phyloP scores from a whole-genome alignment of 179 eudicot species.

The Dionaea muscipula region DNA sequence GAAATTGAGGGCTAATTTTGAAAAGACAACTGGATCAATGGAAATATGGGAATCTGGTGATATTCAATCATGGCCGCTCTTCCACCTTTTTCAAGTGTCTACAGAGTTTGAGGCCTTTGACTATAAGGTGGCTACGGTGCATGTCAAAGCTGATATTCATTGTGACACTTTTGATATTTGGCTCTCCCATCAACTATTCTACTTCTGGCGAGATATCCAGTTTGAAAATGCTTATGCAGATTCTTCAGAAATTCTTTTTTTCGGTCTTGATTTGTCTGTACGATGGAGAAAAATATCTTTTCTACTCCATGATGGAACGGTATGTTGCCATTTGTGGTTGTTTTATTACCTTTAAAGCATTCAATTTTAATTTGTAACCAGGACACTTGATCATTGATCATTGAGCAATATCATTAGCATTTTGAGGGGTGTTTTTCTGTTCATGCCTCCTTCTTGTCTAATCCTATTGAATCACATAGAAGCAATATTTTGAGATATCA shows the following conservation, averaged over 20 bases:
- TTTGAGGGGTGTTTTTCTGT: too few relatives aligned
- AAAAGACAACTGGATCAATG: conserved; percentile 43
- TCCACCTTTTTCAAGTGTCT: conserved; percentile 47
- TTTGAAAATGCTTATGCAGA: conserved; percentile 32
- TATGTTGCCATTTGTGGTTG: conserved; percentile 19
- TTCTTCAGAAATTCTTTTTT: conserved; percentile 21
- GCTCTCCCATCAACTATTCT: conserved; percentile 62
- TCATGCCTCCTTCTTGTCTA: too few relatives aligned
- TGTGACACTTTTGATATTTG: conserved; percentile 64
- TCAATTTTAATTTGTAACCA: too few relatives aligned
- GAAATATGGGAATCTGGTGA: conserved; percentile 27
- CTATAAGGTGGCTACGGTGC: conserved; percentile 16
- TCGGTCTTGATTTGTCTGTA: conserved; percentile 30
- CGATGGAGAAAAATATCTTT: conserved; percentile 54
- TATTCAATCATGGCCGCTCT: conserved; percentile 51
- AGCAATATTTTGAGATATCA: too few relatives aligned
- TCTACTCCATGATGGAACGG: conserved; percentile 84
- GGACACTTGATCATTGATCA: too few relatives aligned
- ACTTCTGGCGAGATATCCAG: conserved; percentile 39
- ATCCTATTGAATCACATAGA: too few relatives aligned
- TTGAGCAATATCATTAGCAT: too few relatives aligned
- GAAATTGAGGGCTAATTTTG: conserved; percentile 31
- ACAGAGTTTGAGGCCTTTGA: conserved; percentile 33
- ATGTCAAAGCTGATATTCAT: conserved; percentile 20
- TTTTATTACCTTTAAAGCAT: not conserved